A percentile compares a stretch with the other conserved stretches of the same genome.
Evolutionary conservation across 139 green algal genomes (phyloP).

Genomic region (Dunaliella sp.): DNA sequence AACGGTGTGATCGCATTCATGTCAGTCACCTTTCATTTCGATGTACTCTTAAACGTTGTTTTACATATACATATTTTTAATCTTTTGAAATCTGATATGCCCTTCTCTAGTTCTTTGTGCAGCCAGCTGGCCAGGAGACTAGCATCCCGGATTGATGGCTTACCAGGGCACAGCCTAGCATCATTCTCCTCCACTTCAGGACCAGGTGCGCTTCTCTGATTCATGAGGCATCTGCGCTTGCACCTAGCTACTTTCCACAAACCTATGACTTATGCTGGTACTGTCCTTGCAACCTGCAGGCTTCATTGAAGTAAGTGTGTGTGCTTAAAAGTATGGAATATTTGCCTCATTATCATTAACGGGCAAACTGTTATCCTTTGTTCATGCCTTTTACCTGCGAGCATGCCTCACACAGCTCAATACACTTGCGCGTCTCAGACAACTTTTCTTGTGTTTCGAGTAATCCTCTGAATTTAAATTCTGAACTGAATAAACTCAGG

Average conservation of each 20-base stretch:
- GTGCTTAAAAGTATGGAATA: no score
- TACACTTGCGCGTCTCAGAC: no score
- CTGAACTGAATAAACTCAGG: no score
- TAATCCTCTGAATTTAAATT: no score
- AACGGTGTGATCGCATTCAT: no score
- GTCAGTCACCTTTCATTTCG: no score
- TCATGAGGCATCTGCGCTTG: neutral
- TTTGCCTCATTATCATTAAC: no score
- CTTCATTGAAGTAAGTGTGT: constrained; percentile 47
- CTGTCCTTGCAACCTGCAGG: neutral
- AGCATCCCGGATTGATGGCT: neutral
- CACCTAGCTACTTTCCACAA: neutral
- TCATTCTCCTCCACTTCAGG: neutral
- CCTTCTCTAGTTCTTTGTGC: neutral
- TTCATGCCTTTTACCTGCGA: no score
- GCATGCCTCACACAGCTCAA: no score
- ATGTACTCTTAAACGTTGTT: neutral
- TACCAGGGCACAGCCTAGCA: neutral
- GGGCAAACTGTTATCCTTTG: no score
- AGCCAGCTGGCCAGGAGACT: neutral
- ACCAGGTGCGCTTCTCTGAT: neutral
- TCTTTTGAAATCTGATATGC: neutral
- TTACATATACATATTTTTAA: neutral
- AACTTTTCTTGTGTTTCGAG: no score
- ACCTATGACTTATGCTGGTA: neutral